A percentile compares a stretch with the other conserved stretches of the same genome.
Conservation (phyloP, 306 rosid species). For the Medicago truncatula region MtrunA17r5.0-ANR NC_053043.1:46484501-46485000, state of each 20-base stretch:
- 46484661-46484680: conserved; percentile 62
- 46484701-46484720: conserved; percentile 36
- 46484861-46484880: not conserved
- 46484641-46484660: conserved; percentile 74
- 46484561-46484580: conserved; percentile 68
- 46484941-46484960: conserved; percentile 14
- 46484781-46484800: conserved; percentile 49
- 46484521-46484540: conserved; percentile 42
- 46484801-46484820: conserved; percentile 29
- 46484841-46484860: not conserved
- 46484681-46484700: conserved; percentile 52
- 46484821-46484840: conserved; percentile 29
- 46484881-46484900: conserved; percentile 32
- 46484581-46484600: conserved; percentile 58
- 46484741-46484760: conserved; percentile 34
- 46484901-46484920: conserved; percentile 11
- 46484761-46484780: conserved; percentile 40
- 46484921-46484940: conserved; percentile 29
- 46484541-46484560: conserved; percentile 45
- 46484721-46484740: conserved; percentile 44
- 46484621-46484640: conserved; percentile 62
- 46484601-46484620: conserved; percentile 46
- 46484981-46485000: conserved; percentile 20
- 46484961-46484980: conserved; percentile 14
- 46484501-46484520: conserved; percentile 31